Conservation (phyloP, 495 filamentous ascomycete species). For the Annulohypoxylon bovei region DNA sequence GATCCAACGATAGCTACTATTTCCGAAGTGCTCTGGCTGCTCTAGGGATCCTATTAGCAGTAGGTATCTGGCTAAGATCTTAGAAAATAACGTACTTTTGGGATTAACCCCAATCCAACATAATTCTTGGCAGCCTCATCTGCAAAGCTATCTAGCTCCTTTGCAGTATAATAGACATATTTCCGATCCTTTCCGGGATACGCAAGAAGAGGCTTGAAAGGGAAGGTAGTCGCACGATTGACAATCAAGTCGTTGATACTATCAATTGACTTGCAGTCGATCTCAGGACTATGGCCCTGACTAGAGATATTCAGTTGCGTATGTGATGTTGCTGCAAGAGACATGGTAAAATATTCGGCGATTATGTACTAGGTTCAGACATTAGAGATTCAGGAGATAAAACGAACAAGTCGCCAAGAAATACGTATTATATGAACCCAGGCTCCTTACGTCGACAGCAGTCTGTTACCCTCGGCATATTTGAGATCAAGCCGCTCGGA, state of each 20-base stretch:
- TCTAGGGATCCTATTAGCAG: conserved; percentile 28
- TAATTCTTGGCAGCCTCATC: conserved; percentile 46
- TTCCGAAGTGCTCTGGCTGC: conserved; percentile 45
- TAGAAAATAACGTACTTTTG: conserved; percentile 13
- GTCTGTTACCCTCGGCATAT: not conserved
- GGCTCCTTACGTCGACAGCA: not conserved
- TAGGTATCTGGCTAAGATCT: not conserved
- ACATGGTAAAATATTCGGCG: not conserved
- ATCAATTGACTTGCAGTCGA: conserved; percentile 18
- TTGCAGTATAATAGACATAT: conserved; percentile 51
- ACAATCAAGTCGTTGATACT: conserved; percentile 47
- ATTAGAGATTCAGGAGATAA: not conserved
- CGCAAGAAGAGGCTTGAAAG: conserved; percentile 46
- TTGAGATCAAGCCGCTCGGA: not conserved
- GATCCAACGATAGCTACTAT: conserved; percentile 57
- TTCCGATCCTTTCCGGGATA: conserved; percentile 46
- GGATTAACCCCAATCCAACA: conserved; percentile 16
- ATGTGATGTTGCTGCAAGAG: conserved; percentile 20
- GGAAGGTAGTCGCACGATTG: conserved; percentile 37
- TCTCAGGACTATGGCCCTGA: not conserved
- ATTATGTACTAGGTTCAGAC: not conserved
- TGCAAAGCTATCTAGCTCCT: conserved; percentile 48
- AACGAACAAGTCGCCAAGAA: not conserved
- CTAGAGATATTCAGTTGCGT: not conserved
- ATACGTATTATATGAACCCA: not conserved